Conservation (phyloP, 148 eudicot genomes). For the Rhododendron griersonianum region DNA sequence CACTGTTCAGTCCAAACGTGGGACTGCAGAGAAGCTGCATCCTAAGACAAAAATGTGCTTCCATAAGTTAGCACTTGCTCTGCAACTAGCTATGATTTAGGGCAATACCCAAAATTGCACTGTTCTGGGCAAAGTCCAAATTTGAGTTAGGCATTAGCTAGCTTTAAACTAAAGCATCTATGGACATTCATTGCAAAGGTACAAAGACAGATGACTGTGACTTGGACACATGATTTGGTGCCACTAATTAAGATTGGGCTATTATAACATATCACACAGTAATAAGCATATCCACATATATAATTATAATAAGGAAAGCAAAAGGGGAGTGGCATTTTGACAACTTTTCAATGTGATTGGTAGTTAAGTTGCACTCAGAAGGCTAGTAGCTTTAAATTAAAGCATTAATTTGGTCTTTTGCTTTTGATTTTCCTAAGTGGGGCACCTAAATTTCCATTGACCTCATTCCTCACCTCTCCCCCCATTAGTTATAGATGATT, state of each 20-base stretch:
- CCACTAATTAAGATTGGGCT: conserved; percentile 7
- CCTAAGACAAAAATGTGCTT: neutral
- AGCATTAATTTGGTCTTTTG: conserved; percentile 17
- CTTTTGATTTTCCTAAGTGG: conserved; percentile 20
- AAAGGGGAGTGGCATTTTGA: neutral
- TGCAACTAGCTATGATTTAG: conserved; percentile 1
- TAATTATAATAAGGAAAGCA: neutral
- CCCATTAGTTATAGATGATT: neutral
- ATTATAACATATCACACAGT: conserved; percentile 1
- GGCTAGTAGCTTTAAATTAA: neutral
- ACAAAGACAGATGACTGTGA: neutral
- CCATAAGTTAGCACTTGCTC: neutral
- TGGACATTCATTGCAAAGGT: conserved; percentile 1
- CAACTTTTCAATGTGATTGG: conserved; percentile 20
- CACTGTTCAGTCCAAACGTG: neutral
- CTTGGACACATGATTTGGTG: neutral
- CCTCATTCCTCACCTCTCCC: conserved; percentile 27
- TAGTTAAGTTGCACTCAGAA: conserved; percentile 20
- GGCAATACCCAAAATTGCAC: neutral
- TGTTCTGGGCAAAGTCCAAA: neutral
- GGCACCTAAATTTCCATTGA: conserved; percentile 14
- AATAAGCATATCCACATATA: conserved; percentile 16
- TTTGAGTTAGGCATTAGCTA: neutral
- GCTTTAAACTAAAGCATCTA: conserved; percentile 5
- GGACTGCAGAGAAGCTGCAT: neutral